These are phyloP conservation scores for Yamadazyma sp. DNA, from an alignment of 1,139 yeast species.

Conservation along the genomic window DNA sequence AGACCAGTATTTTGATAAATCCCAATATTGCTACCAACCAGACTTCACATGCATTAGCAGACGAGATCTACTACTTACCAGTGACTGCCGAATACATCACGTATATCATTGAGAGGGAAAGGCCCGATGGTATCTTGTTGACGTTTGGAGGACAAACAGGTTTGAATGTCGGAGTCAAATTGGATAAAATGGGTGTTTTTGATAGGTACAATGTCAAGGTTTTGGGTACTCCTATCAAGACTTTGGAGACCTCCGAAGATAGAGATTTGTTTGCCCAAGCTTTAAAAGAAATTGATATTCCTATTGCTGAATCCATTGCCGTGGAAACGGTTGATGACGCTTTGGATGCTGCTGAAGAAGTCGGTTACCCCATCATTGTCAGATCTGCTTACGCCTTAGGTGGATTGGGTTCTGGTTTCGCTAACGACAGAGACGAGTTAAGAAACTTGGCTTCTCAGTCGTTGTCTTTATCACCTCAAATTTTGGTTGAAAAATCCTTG, in stretches of 20 bases:
- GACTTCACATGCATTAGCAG: constrained; percentile 94
- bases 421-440: constrained; percentile 77
- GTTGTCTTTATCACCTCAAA: constrained; percentile 87
- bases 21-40: constrained; percentile 98
- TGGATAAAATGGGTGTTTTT: constrained; percentile 91
- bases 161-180: constrained; percentile 90
- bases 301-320: constrained; percentile 95
- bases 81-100: constrained; percentile 96
- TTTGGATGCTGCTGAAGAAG: constrained; percentile 75
- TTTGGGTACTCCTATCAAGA: constrained; percentile 93
- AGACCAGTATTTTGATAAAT: constrained; percentile 81
- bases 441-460: constrained; percentile 87
- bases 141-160: constrained; percentile 99
- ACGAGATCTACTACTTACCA: constrained; percentile 91
- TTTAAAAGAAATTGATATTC: constrained; percentile 87
- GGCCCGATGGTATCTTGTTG: constrained; percentile 91
- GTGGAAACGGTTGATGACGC: constrained; percentile 94
- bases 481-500: constrained; percentile 91
- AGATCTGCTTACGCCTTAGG: constrained; percentile 98
- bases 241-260: constrained; percentile 95
- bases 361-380: constrained; percentile 95
- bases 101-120: constrained; percentile 90
- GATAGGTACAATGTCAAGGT: constrained; percentile 91
- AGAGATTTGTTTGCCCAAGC: constrained; percentile 96
- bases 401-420: constrained; percentile 98